A percentile compares a stretch with the other conserved stretches of the same genome.
Conservation (phyloP, 2,329 filamentous ascomycete genomes). For the Bipolaris sorokiniana region DNA sequence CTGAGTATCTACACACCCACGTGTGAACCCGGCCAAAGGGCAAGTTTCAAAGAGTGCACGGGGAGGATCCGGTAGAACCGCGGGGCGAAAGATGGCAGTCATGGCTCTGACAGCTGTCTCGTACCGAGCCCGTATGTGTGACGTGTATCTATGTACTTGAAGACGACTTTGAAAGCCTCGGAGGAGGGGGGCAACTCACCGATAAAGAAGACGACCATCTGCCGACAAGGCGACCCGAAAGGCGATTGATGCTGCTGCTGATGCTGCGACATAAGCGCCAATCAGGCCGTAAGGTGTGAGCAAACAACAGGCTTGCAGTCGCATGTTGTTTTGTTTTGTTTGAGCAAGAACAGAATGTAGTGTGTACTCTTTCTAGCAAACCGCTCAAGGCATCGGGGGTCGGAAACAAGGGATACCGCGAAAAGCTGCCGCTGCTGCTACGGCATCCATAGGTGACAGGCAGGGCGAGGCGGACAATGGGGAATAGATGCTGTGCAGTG, state of each 20-base stretch:
- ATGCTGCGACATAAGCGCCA: conserved; percentile 10
- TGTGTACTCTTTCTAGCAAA: not conserved
- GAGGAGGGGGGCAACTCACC: conserved; percentile 3
- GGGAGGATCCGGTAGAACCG: conserved; percentile 6
- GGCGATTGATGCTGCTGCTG: conserved; percentile 12
- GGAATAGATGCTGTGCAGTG: not conserved
- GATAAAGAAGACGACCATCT: not conserved
- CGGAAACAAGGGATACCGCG: conserved; percentile 6
- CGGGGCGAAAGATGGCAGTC: not conserved
- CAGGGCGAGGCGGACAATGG: conserved; percentile 8
- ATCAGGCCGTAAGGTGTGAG: conserved; percentile 2
- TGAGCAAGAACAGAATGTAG: conserved; percentile 5
- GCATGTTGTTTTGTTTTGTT: conserved; percentile 3
- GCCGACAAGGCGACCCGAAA: not conserved
- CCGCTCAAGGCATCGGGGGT: conserved; percentile 6
- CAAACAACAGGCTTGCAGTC: conserved; percentile 28
- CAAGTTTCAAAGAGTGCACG: conserved; percentile 7
- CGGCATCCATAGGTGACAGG: not conserved
- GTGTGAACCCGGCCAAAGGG: conserved; percentile 14
- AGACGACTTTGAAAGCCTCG: not conserved
- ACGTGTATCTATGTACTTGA: not conserved
- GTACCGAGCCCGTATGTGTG: not conserved
- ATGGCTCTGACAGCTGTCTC: conserved; percentile 10
- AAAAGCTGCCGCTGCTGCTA: conserved; percentile 2
- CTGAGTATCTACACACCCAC: conserved; percentile 10